Base-by-base conservation (phyloP, 2,329 filamentous ascomycete species). In the Fusarium mundagurra region DNA sequence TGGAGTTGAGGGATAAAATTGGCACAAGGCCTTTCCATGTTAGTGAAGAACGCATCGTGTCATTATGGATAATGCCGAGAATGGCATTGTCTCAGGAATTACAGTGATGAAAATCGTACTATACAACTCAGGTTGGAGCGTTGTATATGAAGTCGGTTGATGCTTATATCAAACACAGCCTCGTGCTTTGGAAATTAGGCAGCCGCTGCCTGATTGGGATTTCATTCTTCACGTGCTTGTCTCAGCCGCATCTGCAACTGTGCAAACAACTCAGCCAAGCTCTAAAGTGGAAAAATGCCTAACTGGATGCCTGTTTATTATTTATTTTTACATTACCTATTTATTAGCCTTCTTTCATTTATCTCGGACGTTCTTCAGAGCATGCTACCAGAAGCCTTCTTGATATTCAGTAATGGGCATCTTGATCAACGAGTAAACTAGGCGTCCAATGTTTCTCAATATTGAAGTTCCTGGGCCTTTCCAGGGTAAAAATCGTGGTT, bases 401-500 rank as follows among this genome's bases (percentile, higher is more conserved):
- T 29, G 13, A 22, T 13, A 22, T 22, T 20, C 3, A 12, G 9
- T 3, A 11, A 48, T 11, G 13, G 9, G 4, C 4, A 14, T 22
- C 12, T 20, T 20, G 8, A 16, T 22, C 18, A 44, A 13, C 2
- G 5, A 12, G 5, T 11, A 29, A 22, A 3, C 8, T 10, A 8
- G 9, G 8, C 4, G 9, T 22, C 13, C 6, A 5, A 8, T 22
- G 4, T 16, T 11, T 22, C 27, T 22, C 9, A 31, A 12, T 17
- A 8, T n/a, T 0, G 16, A n/a, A 13, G 14, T 12, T 31, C 20
- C 2, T 11, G 0, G 9, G 20, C 20, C 4, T 0, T 31, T 31
- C 20, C 29, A 8, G 11, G 7, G 0, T n/a, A 20, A 8, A 12
- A 4, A 31, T 17, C 22, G 14, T n/a, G 7, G 27, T 12, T 17